phyloP scores from a whole-genome alignment of 495 filamentous ascomycete genomes.

The Penicillium cosmopolitanum region DNA sequence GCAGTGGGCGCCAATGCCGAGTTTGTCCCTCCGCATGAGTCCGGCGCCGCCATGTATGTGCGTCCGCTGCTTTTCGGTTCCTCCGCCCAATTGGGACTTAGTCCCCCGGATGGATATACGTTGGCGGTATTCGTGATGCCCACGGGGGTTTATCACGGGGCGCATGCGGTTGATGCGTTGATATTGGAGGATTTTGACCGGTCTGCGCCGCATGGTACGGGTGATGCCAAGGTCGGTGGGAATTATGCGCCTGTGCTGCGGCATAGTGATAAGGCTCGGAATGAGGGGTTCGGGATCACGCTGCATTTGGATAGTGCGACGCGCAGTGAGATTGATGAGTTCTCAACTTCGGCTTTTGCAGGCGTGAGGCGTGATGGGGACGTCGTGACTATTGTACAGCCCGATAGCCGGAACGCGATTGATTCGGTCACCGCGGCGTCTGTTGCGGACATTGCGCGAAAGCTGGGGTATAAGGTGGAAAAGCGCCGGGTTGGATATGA shows the following conservation, averaged over 20 bases:
- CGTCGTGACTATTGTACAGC: slow-evolving; percentile 72
- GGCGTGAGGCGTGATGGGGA: slow-evolving; percentile 62
- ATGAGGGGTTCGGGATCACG: slow-evolving; percentile 81
- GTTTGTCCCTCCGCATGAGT: slow-evolving; percentile 82
- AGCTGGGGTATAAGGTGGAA: slow-evolving; percentile 71
- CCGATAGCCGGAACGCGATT: slow-evolving; percentile 81
- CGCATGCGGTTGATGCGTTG: slow-evolving; percentile 76
- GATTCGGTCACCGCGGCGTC: slow-evolving; percentile 78
- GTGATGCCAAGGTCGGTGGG: slow-evolving; percentile 59
- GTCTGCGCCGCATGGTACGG: slow-evolving; percentile 57
- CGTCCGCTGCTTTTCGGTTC: slow-evolving; percentile 85
- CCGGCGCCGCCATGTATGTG: slow-evolving; percentile 86
- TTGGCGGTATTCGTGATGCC: slow-evolving; percentile 85
- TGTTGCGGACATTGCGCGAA: slow-evolving; percentile 66
- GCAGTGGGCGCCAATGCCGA: slow-evolving; percentile 86
- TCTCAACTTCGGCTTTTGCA: slow-evolving; percentile 85
- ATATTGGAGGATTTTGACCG: slow-evolving; percentile 71
- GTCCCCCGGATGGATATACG: slow-evolving; percentile 84
- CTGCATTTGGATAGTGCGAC: slow-evolving; percentile 83
- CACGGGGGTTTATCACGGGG: slow-evolving; percentile 87
- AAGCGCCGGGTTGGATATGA: slow-evolving; percentile 58
- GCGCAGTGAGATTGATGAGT: slow-evolving; percentile 83
- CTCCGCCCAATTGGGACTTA: slow-evolving; percentile 77
- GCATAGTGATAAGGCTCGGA: slow-evolving; percentile 74
- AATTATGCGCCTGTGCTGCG: slow-evolving; percentile 73